These are phyloP conservation scores for Mortierella alpina DNA, from an alignment of 192 early-diverging fungal species.

Conservation along the genomic window DNA sequence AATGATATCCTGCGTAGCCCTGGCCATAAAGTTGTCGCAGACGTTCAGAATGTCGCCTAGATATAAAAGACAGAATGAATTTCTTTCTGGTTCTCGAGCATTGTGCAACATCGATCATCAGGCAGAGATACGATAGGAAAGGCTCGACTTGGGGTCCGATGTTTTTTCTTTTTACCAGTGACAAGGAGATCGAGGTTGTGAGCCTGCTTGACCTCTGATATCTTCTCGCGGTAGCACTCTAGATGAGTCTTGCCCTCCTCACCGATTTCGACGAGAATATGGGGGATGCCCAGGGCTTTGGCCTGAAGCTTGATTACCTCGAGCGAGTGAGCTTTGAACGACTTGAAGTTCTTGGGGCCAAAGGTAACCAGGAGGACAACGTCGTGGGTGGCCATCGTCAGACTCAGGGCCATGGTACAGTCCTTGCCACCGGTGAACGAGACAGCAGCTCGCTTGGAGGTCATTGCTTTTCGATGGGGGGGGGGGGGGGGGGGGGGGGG, in stretches of 20 bases:
- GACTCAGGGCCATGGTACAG: constrained; percentile 61
- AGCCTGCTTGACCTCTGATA: constrained; percentile 51
- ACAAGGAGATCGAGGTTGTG: constrained; percentile 62
- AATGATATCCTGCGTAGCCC: constrained; percentile 61
- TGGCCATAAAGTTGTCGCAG: constrained; percentile 71
- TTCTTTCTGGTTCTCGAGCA: no score
- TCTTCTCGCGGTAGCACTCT: constrained; percentile 58
- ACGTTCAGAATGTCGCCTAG: constrained; percentile 69
- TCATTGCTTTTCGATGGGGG: constrained; percentile 4
- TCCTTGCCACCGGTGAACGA: constrained; percentile 76
- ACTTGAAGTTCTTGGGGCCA: constrained; percentile 54
- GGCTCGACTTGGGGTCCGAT: not conserved
- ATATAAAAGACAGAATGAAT: not conserved
- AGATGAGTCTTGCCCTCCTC: constrained; percentile 61
- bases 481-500: not conserved
- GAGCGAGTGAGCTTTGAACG: constrained; percentile 67
- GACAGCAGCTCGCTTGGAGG: constrained; percentile 54
- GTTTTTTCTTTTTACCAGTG: constrained; percentile 53
- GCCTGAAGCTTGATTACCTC: constrained; percentile 59
- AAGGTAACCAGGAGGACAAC: constrained; percentile 64
- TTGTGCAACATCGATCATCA: not conserved
- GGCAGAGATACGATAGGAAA: not conserved
- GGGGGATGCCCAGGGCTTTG: constrained; percentile 60
- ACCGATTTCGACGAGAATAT: constrained; percentile 47
- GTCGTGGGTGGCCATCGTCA: constrained; percentile 50